Evolutionary conservation across 2,329 filamentous ascomycete species (phyloP), one percentile per base, ranked within the genome.

Genomic region (Microsporum audouinii): DNA sequence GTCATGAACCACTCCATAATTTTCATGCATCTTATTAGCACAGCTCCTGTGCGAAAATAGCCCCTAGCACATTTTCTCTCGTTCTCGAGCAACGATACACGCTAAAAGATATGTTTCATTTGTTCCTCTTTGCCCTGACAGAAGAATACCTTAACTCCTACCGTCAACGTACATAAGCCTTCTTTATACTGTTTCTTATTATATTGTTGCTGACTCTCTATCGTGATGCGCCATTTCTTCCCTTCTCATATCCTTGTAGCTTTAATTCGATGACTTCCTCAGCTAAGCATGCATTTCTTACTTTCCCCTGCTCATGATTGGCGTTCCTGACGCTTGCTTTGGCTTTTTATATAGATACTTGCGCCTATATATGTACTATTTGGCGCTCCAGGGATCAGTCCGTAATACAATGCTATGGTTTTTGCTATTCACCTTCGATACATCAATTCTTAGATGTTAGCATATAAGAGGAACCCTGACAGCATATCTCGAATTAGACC

Each of bases 1-100:
- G 64, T 65, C 72, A 41, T 76, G 65, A 71, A 38, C 31, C 5
- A 56, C 31, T 10, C 27, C 12, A 31, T 49, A 5, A 7, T 29
- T 49, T 49, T 31, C 14, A 5, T 14, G 10, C 45, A 31, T 33
- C 31, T 10, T 29, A 33, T 49, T 49, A 14, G 10, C 23, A 12
- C 27, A 5, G 3, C 12, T 12, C 27, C 45, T 12, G 45, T 12
- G 45, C 3, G 5, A 49, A 49, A 49, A 49, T 49, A 31, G 45
- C 12, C 27, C 23, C 12, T 33, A 14, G 5, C 45, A 49, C 10
- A 23, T 27, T 23, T 36, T 23, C 39, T 29, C 14, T 29, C 33
- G 10, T 29, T 57, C 36, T n/a, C 39, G 10, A 34, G 3, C 14
- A 5, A 57, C 23, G 55, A 57, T n/a, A 43, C 38, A 31, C 23